Conservation (phyloP, 345 rosid genomes). For the Rhodamnia rubescens region DNA sequence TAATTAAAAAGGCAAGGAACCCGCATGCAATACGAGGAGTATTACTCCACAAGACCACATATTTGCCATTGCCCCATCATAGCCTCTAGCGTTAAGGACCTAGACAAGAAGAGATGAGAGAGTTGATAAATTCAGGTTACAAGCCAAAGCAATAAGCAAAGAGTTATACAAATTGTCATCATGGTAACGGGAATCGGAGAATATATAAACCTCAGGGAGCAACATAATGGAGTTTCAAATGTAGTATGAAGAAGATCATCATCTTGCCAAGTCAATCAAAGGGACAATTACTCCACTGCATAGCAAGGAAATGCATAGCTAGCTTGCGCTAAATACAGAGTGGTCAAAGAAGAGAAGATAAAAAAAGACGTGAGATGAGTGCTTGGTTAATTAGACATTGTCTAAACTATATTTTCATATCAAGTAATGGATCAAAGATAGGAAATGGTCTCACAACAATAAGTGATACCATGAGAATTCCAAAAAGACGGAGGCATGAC, state of each 20-base stretch:
- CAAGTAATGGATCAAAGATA: background rate
- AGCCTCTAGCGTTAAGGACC: constrained; percentile 95
- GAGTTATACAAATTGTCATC: background rate
- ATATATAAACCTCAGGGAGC: constrained; percentile 76
- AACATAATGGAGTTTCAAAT: constrained; percentile 93
- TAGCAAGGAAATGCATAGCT: background rate
- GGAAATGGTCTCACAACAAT: background rate
- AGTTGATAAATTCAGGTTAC: background rate
- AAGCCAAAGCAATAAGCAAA: background rate
- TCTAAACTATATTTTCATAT: too few species aligned
- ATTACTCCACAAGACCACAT: constrained; percentile 98
- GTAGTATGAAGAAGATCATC: constrained; percentile 96
- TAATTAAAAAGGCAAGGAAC: constrained; percentile 99
- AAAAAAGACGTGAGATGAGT: background rate
- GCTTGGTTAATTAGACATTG: background rate
- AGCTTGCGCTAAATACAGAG: background rate
- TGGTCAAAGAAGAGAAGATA: background rate
- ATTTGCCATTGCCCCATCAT: constrained; percentile 93
- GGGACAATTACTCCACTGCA: background rate
- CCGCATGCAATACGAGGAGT: constrained; percentile 91
- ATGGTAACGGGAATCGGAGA: background rate
- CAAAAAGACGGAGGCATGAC: too few species aligned
- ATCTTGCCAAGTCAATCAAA: constrained; percentile 27
- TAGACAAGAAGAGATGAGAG: constrained; percentile 10
- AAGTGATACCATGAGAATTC: background rate